phyloP scores from a whole-genome alignment of 225 moss, liverwort and hornwort genomes.

The Sphagnum tenellum region DNA sequence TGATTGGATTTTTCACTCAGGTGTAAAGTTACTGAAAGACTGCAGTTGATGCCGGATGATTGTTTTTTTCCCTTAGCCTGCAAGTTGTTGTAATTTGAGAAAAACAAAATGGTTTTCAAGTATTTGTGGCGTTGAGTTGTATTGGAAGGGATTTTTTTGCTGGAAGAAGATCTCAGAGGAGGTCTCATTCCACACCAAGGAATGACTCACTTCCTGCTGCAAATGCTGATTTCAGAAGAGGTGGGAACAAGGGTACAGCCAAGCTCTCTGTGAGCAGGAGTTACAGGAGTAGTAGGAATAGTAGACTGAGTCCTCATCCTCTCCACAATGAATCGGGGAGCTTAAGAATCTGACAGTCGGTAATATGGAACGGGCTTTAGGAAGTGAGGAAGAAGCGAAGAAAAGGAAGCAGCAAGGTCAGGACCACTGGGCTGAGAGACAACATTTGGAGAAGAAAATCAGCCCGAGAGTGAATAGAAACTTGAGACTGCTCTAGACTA shows the following conservation, averaged over 20 bases:
- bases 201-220: conserved; percentile 7
- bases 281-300: conserved; percentile 18
- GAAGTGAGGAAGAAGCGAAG: conserved; percentile 21
- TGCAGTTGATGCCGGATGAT: too few relatives aligned
- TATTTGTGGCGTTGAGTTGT: too few relatives aligned
- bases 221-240: conserved; percentile 8
- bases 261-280: conserved; percentile 13
- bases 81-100: too few relatives aligned
- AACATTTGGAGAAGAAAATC: conserved; percentile 36
- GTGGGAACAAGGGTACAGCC: conserved; percentile 1
- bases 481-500: conserved; percentile 48
- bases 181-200: conserved; percentile 7
- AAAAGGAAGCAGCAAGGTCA: conserved; percentile 30
- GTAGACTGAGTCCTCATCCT: conserved; percentile 8
- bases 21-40: too few relatives aligned
- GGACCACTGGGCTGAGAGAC: conserved; percentile 46
- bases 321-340: conserved; percentile 6
- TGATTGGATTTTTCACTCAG: too few relatives aligned
- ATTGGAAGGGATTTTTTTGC: conserved; percentile 23
- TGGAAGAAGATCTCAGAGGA: conserved; percentile 7
- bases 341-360: conserved; percentile 11
- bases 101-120: too few relatives aligned
- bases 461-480: conserved; percentile 26
- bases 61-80: too few relatives aligned
- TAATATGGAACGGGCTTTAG: conserved; percentile 9